A percentile compares a stretch with the other conserved stretches of the same genome.
Conservation (phyloP, 1,284 basidiomycete species). For the Ceratobasidium theobromae region DNA sequence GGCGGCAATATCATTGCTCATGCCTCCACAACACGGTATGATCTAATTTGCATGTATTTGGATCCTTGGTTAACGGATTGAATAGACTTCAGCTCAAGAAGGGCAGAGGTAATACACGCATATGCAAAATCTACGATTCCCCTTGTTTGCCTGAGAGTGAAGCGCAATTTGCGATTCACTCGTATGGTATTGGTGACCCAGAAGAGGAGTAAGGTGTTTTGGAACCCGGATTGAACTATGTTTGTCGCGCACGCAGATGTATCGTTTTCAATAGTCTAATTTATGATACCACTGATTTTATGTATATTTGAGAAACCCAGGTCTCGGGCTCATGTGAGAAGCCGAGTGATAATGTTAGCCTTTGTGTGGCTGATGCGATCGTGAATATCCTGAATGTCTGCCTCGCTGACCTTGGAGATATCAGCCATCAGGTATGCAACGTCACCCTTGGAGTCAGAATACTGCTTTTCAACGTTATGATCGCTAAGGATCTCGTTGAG, state of each 20-base stretch:
- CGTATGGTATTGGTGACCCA: conserved; percentile 87
- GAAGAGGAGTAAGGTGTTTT: conserved; percentile 64
- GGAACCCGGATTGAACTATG: background rate
- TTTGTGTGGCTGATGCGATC: conserved; percentile 79
- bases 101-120: conserved; percentile 87
- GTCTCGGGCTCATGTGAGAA: conserved; percentile 57
- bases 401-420: conserved; percentile 84
- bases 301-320: background rate
- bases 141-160: conserved; percentile 98
- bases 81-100: conserved; percentile 87
- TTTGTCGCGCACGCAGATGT: conserved; percentile 7
- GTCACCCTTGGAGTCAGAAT: conserved; percentile 94
- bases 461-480: conserved; percentile 99
- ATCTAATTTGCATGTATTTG: background rate
- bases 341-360: conserved; percentile 84
- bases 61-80: conserved; percentile 17
- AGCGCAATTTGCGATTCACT: conserved; percentile 90
- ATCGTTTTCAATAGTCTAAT: background rate
- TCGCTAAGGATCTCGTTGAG: conserved; percentile 92
- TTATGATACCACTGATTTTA: conserved; percentile 14
- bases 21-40: conserved; percentile 87
- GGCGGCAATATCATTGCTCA: conserved; percentile 97
- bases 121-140: conserved; percentile 97
- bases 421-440: conserved; percentile 96
- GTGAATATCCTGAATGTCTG: conserved; percentile 81